These are phyloP conservation scores for Macrolepiota dolichaula DNA, from an alignment of 768 basidiomycete species.

Conservation along the genomic window DNA sequence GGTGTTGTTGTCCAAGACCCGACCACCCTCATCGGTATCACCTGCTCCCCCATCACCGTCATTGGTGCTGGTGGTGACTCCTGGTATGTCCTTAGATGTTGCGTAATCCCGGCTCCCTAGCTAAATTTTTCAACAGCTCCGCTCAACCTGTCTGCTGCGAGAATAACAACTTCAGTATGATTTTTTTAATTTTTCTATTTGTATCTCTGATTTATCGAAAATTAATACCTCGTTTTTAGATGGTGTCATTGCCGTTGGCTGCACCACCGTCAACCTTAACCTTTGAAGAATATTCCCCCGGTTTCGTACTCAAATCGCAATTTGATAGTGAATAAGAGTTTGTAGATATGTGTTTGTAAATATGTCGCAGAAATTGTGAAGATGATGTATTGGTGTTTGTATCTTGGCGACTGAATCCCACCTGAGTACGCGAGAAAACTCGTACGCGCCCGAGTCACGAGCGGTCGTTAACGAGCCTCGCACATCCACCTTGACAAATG, in stretches of 20 bases:
- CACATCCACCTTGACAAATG: too few species aligned
- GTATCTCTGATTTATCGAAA: neutral
- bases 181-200: neutral
- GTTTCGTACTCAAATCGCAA: too few species aligned
- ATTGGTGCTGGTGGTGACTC: slow-evolving; percentile 19
- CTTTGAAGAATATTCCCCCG: neutral
- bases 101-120: neutral
- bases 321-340: too few species aligned
- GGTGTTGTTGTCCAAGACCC: slow-evolving; percentile 18
- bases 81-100: slow-evolving; percentile 17
- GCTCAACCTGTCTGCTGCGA: slow-evolving; percentile 29
- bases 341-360: too few species aligned
- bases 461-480: too few species aligned
- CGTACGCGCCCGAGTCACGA: too few species aligned
- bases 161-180: slow-evolving; percentile 28
- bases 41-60: slow-evolving; percentile 24
- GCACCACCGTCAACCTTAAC: slow-evolving; percentile 28
- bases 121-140: slow-evolving; percentile 15
- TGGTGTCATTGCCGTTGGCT: slow-evolving; percentile 24
- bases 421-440: too few species aligned
- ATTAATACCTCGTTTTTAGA: slow-evolving; percentile 13
- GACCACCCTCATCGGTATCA: too few species aligned
- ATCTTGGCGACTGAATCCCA: too few species aligned
- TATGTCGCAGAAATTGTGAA: too few species aligned
- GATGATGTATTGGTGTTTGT: too few species aligned